phyloP scores from a whole-genome alignment of 176 grass and related monocot genomes.

The Bromus sterilis region DNA sequence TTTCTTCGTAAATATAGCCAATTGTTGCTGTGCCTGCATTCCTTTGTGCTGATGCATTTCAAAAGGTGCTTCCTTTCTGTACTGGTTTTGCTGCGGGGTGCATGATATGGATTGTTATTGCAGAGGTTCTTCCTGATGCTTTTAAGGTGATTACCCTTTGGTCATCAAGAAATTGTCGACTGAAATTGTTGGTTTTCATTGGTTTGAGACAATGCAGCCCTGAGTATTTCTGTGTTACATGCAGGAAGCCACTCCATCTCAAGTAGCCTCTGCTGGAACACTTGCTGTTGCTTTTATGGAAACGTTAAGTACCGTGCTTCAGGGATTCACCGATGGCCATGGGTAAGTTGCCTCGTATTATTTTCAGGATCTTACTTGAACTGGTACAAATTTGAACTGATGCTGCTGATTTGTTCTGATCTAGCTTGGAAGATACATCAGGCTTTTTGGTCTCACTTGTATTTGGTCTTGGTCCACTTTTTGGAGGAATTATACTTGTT shows the following conservation, averaged over 20 bases:
- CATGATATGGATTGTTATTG: conserved; percentile 99
- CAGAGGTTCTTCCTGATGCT: conserved; percentile 96
- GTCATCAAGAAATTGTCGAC: neutral
- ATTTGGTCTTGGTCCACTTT: conserved; percentile 88
- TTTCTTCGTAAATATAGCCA: conserved; percentile 42
- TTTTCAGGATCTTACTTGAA: neutral
- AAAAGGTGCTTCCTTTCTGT: conserved; percentile 94
- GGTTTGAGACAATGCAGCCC: neutral
- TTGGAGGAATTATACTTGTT: conserved; percentile 77
- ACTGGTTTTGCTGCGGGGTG: conserved; percentile 96
- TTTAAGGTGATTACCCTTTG: conserved; percentile 58
- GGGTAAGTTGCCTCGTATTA: conserved; percentile 31
- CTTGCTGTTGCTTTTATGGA: conserved; percentile 97
- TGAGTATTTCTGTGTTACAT: conserved; percentile 22
- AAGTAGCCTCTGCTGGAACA: conserved; percentile 92
- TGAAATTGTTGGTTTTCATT: neutral
- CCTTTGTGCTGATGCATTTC: conserved; percentile 84
- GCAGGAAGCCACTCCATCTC: conserved; percentile 85
- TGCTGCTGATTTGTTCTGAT: conserved; percentile 20
- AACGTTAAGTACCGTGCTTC: conserved; percentile 74
- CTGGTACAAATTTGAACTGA: neutral
- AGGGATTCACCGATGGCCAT: conserved; percentile 54
- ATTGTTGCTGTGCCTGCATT: conserved; percentile 94
- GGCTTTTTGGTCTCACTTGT: conserved; percentile 84
- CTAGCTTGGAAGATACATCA: conserved; percentile 61